Evolutionary conservation across 805 yeast species (phyloP).

Genomic region (Teunomyces kruisii): DNA sequence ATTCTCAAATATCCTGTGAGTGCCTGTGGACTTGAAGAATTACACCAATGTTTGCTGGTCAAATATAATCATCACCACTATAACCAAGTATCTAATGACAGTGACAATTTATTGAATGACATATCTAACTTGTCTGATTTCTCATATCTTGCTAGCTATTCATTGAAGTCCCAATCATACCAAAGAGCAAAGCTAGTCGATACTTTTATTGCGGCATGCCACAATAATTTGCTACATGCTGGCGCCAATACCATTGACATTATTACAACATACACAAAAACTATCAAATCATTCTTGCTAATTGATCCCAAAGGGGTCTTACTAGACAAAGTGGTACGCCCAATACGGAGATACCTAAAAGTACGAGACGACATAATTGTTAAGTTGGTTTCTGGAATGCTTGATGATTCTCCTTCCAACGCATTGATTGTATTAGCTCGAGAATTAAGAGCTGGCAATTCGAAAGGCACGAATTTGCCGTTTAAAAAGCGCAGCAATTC

Average conservation of each 20-base stretch:
- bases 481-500: conserved; percentile 3
- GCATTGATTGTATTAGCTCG: conserved; percentile 53
- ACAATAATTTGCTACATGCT: conserved; percentile 61
- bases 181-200: conserved; percentile 56
- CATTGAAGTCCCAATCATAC: conserved; percentile 24
- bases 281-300: conserved; percentile 67
- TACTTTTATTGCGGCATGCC: conserved; percentile 47
- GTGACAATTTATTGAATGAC: not conserved
- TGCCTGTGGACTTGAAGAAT: conserved; percentile 53
- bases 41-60: conserved; percentile 50
- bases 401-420: conserved; percentile 45
- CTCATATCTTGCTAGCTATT: conserved; percentile 16
- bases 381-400: conserved; percentile 68
- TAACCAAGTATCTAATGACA: not conserved
- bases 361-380: conserved; percentile 72
- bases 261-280: conserved; percentile 64
- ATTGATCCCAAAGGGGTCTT: conserved; percentile 89
- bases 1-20: conserved; percentile 55
- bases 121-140: conserved; percentile 7
- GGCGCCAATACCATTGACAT: conserved; percentile 79
- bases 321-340: conserved; percentile 73
- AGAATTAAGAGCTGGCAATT: conserved; percentile 41
- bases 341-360: conserved; percentile 69
- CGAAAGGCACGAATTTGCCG: conserved; percentile 4
- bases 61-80: conserved; percentile 10